Base-by-base conservation (phyloP, 768 basidiomycete species). In the Crassisporium funariophilum region DNA sequence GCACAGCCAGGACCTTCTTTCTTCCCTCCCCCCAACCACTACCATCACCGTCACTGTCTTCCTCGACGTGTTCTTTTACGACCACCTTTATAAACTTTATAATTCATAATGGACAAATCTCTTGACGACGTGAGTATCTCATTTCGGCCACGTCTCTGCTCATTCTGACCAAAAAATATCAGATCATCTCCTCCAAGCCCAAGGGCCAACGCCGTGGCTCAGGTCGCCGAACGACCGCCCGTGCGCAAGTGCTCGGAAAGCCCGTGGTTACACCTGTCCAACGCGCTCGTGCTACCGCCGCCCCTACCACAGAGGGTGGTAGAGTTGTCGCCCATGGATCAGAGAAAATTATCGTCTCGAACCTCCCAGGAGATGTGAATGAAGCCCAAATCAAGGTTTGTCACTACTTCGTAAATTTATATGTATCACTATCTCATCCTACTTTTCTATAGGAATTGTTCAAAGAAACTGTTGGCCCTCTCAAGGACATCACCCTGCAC, bases 341-440 rank as follows among this genome's bases (percentile, higher is more conserved):
- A 1, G 85, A 90, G 65, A 98, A 98, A 74, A 95, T 98, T 56
- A 91, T 98, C 58, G 91, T 99, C 44, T 92, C 90, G 54, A 95
- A 95, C 66, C 83, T 99, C 35, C 95, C 95, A 23, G 62, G 67
- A 5, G 95, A 99, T 62, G 95, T 99, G 44, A 95, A 92, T 56
- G 95, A 98, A 65, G 71, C 76, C 13, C 92, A 97, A 69, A 83
- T 99, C 69, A 91, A 88, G 82, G 97, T 98, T 52, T 51, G 81
- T 73, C 21, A 2, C 24, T 41, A 31, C 42, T 20, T 25, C 22
- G 22, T 29, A 5, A 11, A 21, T 19, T 1, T 17, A n/a, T 25
- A 33, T 25, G 13, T 12, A n/a, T 9, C 21, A 15, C 7, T 8
- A 11, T 15, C 20, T 16, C 34, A 41, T 29, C 10, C 41, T 49